phyloP scores from a whole-genome alignment of 495 filamentous ascomycete genomes.

The Penicillium samsonianum region DNA sequence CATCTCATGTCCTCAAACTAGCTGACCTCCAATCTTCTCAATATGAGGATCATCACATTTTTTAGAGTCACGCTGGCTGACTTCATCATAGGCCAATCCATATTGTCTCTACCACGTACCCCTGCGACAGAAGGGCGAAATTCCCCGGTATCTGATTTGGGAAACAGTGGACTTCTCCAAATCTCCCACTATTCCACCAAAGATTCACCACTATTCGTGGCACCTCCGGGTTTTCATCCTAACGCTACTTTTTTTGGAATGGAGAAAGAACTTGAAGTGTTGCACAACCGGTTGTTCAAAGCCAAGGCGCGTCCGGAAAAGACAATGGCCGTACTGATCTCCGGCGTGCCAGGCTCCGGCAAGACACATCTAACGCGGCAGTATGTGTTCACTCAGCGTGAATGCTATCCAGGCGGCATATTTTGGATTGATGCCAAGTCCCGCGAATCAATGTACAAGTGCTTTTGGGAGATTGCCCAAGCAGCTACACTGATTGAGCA shows the following conservation, averaged over 20 bases:
- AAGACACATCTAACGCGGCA: constrained; percentile 82
- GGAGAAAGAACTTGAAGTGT: constrained; percentile 63
- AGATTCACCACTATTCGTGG: constrained; percentile 55
- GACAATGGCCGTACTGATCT: constrained; percentile 68
- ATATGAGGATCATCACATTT: constrained; percentile 13
- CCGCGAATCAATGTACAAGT: constrained; percentile 60
- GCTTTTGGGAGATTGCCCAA: constrained; percentile 76
- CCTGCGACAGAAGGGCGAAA: constrained; percentile 29
- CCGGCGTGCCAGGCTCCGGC: constrained; percentile 73
- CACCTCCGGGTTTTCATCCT: constrained; percentile 73
- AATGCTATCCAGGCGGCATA: constrained; percentile 70
- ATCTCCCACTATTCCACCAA: constrained; percentile 26
- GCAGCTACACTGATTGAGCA: constrained; percentile 55
- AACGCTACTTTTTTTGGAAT: constrained; percentile 78
- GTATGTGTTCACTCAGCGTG: constrained; percentile 70
- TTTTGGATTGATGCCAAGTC: constrained; percentile 80
- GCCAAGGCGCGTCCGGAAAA: constrained; percentile 60
- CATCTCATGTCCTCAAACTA: constrained; percentile 24
- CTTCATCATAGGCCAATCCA: constrained; percentile 30
- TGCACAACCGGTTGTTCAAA: constrained; percentile 69
- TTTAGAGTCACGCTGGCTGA: constrained; percentile 38
- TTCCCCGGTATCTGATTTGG: constrained; percentile 30
- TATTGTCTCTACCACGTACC: constrained; percentile 16
- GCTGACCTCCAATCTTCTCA: constrained; percentile 21
- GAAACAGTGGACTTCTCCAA: constrained; percentile 24